Percentiles rank a stretch among this genome's conserved stretches.
These are phyloP conservation scores for Carex cristatella DNA, from an alignment of 176 grass and related monocot species.

Conservation along the genomic window DNA sequence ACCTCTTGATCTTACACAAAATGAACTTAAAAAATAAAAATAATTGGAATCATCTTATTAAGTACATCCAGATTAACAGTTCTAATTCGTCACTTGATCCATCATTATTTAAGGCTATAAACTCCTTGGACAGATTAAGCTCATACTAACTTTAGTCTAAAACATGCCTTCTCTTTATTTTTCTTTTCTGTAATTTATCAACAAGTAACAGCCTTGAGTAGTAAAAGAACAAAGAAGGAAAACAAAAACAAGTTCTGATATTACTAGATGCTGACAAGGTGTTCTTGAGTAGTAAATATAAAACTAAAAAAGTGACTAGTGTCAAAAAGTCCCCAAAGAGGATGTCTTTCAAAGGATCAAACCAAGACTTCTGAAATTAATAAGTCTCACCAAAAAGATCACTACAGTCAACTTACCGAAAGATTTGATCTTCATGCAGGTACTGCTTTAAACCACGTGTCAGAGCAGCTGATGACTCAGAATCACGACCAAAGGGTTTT, in stretches of 20 bases:
- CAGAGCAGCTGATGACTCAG: slow-evolving; percentile 83
- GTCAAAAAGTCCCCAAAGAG: too few relatives aligned
- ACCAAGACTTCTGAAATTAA: too few relatives aligned
- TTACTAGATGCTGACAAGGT: neutral
- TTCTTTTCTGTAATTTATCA: neutral
- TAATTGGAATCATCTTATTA: neutral
- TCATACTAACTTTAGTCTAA: neutral
- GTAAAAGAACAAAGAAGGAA: neutral
- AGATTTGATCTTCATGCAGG: slow-evolving; percentile 93
- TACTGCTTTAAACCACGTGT: slow-evolving; percentile 85
- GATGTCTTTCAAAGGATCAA: too few relatives aligned
- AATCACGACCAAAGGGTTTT: slow-evolving; percentile 88
- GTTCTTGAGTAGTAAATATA: too few relatives aligned
- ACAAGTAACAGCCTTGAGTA: neutral
- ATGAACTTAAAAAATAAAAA: neutral
- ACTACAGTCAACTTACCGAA: slow-evolving; percentile 40
- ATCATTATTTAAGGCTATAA: neutral
- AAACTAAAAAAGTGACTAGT: neutral
- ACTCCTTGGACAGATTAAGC: neutral
- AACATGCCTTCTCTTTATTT: neutral
- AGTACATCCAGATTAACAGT: neutral
- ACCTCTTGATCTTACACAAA: neutral
- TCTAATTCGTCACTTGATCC: neutral
- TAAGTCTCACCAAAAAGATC: too few relatives aligned
- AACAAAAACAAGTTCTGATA: neutral